Evolutionary conservation across 345 rosid genomes (phyloP), one percentile per base, ranked within the genome.

Genomic region (Arabidopsis arenosa): DNA sequence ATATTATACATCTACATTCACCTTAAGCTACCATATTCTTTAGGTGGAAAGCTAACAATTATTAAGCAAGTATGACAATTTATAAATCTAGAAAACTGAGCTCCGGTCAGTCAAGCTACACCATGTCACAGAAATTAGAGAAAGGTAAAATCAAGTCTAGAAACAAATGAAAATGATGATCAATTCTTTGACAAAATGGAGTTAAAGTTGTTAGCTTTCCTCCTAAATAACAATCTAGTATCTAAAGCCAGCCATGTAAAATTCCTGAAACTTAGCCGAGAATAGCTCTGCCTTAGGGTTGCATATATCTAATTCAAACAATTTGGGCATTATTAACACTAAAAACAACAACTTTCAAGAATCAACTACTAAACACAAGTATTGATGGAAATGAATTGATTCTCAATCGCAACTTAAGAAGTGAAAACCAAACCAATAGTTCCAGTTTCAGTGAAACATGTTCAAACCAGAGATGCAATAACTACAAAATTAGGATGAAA

Each of bases 341-440:
- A 52, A 52, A 1, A 23, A 53, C 35, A 2, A 2, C 60, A 30
- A 30, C 5, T 12, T 68, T 68, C 41, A 30, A 23, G 23, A 6
- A 67, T 41, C 48, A 66, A 35, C 11, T 11, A 56, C 54, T 69
- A 58, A 39, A 37, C 40, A 37, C 40, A 37, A 37, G 40, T 37
- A 9, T 37, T 37, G 10, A 37, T 37, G 2, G 10, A 37, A 37
- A 37, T 37, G 40, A 2, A 37, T 7, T 36, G 39, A 36, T 7
- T 36, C 9, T 23, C 26, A 23, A 23, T 3, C 3, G 32, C 32
- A 28, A 4, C 32, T 3, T 28, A 0, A 3, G 4, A 28, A 28
- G 32, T 28, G 32, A 28, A 3, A 28, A 28, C 32, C 32, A 28
- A 28, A 28, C 32, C 32, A 28, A 28, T 3, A 28, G 32, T 28